Percentiles rank a stretch among this genome's conserved stretches.
Conservation (phyloP, 257 asterid species). For the Cinchona pubescens region DNA sequence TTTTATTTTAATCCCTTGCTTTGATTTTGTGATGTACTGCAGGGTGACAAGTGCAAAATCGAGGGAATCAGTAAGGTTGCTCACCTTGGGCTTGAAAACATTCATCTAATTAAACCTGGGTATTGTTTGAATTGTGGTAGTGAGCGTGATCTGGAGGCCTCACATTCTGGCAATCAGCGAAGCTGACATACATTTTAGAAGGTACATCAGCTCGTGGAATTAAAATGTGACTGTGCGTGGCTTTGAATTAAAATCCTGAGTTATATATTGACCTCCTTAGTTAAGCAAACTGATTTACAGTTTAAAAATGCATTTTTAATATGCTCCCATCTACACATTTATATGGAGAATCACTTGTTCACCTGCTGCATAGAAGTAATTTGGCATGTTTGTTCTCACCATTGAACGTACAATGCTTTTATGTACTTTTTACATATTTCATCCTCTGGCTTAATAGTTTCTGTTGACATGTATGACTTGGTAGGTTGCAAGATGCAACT, state of each 20-base stretch:
- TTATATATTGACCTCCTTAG: not conserved
- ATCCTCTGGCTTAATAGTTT: not conserved
- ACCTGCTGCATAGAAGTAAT: constrained; percentile 1
- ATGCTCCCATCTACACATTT: not conserved
- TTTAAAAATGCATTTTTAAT: no score
- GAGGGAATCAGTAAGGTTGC: constrained; percentile 42
- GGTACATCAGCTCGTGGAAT: constrained; percentile 36
- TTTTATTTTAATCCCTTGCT: not conserved
- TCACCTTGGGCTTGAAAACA: constrained; percentile 30
- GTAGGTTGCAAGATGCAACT: constrained; percentile 67
- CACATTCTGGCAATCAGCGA: constrained; percentile 35
- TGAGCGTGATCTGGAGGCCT: constrained; percentile 53
- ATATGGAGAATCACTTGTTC: not conserved
- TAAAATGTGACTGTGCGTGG: not conserved
- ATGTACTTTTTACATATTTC: constrained; percentile 6
- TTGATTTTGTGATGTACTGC: constrained; percentile 17
- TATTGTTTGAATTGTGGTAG: constrained; percentile 64
- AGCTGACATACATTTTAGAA: constrained; percentile 46
- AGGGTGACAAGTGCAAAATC: constrained; percentile 35
- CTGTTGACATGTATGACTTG: constrained; percentile 15
- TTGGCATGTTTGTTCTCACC: not conserved
- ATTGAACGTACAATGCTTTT: not conserved
- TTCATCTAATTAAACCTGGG: constrained; percentile 43
- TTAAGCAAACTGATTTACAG: not conserved
- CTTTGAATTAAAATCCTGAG: not conserved